Evolutionary conservation across 2,329 filamentous ascomycete genomes (phyloP), one percentile per base, ranked within the genome.

Genomic region (Fusarium sublunatum): DNA sequence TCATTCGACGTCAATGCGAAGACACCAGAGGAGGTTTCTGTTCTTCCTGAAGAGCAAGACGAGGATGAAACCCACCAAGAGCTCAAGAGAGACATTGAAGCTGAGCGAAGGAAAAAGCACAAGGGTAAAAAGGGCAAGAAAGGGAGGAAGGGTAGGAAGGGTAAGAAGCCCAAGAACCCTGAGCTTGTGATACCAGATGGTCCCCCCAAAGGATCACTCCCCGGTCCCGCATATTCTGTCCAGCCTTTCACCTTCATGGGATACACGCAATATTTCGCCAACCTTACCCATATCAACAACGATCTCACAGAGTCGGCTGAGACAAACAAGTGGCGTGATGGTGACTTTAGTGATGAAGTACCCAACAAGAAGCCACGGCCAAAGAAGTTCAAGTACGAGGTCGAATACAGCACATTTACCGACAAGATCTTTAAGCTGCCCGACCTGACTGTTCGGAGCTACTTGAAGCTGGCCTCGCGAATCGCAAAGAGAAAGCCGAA

Each of bases 251-350:
- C 92, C 0, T 81, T 93, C 61, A 83, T 90, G 4, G 88, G 91
- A 6, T 97, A 92, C 75, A 92, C 88, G 5, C 95, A 99, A 71
- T 97, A 96, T 76, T 97, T 88, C 75, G 93, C 94, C 59, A 99
- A 99, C 74, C 79, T 99, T n/a, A 98, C 94, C 0, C 79, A 86
- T 56, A 89, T 97, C 77, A 96, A 98, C 77, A 91, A 93, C 68
- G 86, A 91, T 58, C 82, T 88, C 43, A 71, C 76, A 2, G 68
- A 74, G 9, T 75, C 74, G 12, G 54, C 65, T 10, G 62, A 64
- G 9, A 63, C 73, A n/a, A 75, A 76, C 7, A 82, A 81, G 60
- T 90, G 89, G 87, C 85, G 86, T 32, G 79, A 87, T 55, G 88
- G 88, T 50, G 88, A 87, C 68, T 84, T 88, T 72, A 78, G 81